Base-by-base conservation (phyloP, 2,329 filamentous ascomycete species). In the Beauveria sp. region DNA sequence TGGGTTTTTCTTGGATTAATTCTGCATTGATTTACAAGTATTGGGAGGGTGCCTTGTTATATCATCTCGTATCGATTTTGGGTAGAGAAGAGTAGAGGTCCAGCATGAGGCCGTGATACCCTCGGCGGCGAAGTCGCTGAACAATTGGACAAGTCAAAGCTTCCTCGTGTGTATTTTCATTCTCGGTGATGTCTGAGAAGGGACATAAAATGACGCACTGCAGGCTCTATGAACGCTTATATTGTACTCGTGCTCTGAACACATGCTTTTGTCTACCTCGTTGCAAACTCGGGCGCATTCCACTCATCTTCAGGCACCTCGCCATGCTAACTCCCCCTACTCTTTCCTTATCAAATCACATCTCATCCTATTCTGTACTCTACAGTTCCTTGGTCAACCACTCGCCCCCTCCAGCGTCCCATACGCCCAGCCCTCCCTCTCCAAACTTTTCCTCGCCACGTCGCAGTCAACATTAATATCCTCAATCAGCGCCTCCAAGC, bases 401-500 rank as follows among this genome's bases (percentile, higher is more conserved):
- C 52, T 69, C 63, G 3, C 70, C 61, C 12, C 72, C 52, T 76
- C 75, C 61, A 78, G 61, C 51, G 63, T 62, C 5, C 73, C 73
- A 54, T 70, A 78, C 55, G 72, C 75, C 84, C 81, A 99, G 26
- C 74, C 80, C 38, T 81, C 75, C 65, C 95, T 79, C 58, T 76
- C 81, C 70, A 99, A 76, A 76, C 91, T 95, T 68, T 80, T 77
- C 67, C 81, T 80, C 49, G 92, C 89, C 60, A 98, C 93, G 68
- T 90, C 84, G 70, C 95, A 96, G 78, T 98, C 95, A 67, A 88
- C 83, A 70, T 84, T 84, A 71, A 99, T 99, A 77, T 99, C 95
- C 68, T 88, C 84, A 50, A 98, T 85, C 71, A 98, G 79, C 40
- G 87, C 89, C 65, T 97, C 93, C 67, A 91, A 81, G 65, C 84